Percentiles rank a stretch among this genome's conserved stretches.
phyloP scores from a whole-genome alignment of 352 stramenopile genomes.

The Phytophthora citrophthora region DNA sequence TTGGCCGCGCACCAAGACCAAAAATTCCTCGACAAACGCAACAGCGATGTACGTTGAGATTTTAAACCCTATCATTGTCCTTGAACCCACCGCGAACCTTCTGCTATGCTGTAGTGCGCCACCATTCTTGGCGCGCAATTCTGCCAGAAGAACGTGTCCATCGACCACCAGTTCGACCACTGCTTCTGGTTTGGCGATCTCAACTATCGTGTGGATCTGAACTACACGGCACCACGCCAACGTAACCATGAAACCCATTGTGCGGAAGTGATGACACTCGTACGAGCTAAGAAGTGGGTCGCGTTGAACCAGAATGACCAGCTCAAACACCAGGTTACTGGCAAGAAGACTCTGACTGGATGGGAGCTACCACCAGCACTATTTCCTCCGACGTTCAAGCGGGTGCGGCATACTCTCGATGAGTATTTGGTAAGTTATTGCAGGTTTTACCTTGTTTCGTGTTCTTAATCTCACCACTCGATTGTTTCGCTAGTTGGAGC shows the following conservation, averaged over 20 bases:
- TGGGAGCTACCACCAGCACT: constrained; percentile 70
- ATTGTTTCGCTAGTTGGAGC: constrained; percentile 49
- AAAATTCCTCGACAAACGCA: constrained; percentile 88
- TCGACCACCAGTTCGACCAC: constrained; percentile 87
- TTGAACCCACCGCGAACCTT: neutral
- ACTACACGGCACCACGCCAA: constrained; percentile 51
- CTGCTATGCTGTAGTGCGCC: constrained; percentile 49
- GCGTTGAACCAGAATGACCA: constrained; percentile 80
- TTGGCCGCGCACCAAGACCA: constrained; percentile 84
- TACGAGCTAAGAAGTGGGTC: constrained; percentile 69
- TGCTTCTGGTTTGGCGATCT: constrained; percentile 89
- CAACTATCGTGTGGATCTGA: constrained; percentile 87
- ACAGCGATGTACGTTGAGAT: constrained; percentile 64
- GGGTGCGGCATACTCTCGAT: constrained; percentile 55
- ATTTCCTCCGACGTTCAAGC: constrained; percentile 89
- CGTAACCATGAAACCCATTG: constrained; percentile 75
- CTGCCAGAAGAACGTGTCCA: constrained; percentile 65
- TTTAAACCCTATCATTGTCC: neutral
- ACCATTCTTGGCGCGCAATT: constrained; percentile 78
- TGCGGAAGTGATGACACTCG: constrained; percentile 61
- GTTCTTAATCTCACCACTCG: too few relatives aligned
- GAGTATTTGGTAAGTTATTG: constrained; percentile 34
- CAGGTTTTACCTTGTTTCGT: neutral
- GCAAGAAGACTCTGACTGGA: constrained; percentile 56
- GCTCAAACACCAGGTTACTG: constrained; percentile 68